Evolutionary conservation across 1,139 yeast species (phyloP).

Genomic region (Protomyces arabidopsidicola): DNA sequence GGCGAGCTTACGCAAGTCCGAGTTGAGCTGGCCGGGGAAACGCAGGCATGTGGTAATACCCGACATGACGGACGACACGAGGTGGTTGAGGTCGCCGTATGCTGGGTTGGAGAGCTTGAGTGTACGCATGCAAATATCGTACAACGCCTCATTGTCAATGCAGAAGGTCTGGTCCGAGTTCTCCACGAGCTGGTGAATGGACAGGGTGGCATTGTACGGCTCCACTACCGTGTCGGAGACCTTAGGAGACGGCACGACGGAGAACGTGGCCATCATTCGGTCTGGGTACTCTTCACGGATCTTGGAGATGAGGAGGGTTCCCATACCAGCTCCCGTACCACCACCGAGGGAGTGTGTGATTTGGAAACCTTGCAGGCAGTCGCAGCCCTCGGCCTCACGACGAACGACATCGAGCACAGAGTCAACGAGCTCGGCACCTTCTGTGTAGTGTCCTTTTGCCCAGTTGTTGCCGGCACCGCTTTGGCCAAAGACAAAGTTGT

Average conservation of each 20-base stretch:
- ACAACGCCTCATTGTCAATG: constrained; percentile 47
- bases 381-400: constrained; percentile 47
- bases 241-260: constrained; percentile 46
- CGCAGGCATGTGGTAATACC: constrained; percentile 48
- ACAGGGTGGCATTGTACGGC: constrained; percentile 46
- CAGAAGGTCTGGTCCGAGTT: constrained; percentile 47
- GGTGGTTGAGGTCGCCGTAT: constrained; percentile 44
- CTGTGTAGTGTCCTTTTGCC: constrained; percentile 50
- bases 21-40: constrained; percentile 48
- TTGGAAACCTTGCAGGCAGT: constrained; percentile 48
- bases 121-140: constrained; percentile 45
- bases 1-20: constrained; percentile 47
- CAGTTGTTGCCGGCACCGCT: constrained; percentile 50
- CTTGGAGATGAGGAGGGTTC: constrained; percentile 44
- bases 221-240: constrained; percentile 48
- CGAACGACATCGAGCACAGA: constrained; percentile 47
- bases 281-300: constrained; percentile 47
- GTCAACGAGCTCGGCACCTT: constrained; percentile 48
- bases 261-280: constrained; percentile 48
- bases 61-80: constrained; percentile 47
- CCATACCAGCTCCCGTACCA: constrained; percentile 49
- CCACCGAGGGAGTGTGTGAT: constrained; percentile 49
- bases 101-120: constrained; percentile 43
- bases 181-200: constrained; percentile 46
- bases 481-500: constrained; percentile 44